Conservation (phyloP, 306 rosid species). For the Rubus idaeus region DNA sequence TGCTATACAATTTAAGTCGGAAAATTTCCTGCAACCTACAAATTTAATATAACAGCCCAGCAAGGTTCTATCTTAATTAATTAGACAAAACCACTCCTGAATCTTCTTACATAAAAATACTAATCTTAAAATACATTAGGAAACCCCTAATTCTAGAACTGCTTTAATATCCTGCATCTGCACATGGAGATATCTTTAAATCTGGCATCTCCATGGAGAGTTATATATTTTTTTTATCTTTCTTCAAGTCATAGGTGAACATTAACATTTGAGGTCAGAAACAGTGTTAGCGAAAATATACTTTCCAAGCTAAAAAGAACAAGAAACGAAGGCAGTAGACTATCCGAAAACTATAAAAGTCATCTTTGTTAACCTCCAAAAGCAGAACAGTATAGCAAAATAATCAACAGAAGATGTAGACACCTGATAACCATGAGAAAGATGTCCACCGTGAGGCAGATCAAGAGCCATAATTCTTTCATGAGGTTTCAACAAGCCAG, state of each 20-base stretch:
- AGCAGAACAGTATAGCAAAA: slow-evolving; percentile 3
- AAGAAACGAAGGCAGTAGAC: slow-evolving; percentile 1
- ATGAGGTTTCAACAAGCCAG: slow-evolving; percentile 90
- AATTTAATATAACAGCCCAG: background rate
- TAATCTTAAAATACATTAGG: background rate
- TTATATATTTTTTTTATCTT: background rate
- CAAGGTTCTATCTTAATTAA: background rate
- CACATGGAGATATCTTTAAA: background rate
- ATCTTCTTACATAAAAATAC: background rate
- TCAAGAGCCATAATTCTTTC: slow-evolving; percentile 98
- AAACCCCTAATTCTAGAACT: background rate
- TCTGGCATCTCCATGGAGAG: background rate
- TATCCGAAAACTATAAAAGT: slow-evolving; percentile 4
- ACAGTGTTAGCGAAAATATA: background rate
- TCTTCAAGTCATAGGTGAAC: background rate
- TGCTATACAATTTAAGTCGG: background rate
- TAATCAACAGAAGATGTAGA: background rate
- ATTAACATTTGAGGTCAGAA: background rate
- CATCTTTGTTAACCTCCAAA: background rate
- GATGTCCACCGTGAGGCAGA: slow-evolving; percentile 95
- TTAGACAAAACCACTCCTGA: background rate
- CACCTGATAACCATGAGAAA: slow-evolving; percentile 98
- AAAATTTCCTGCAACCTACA: background rate
- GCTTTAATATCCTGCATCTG: background rate
- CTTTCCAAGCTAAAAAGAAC: background rate